Conservation (phyloP, 352 stramenopile species). For the Globisporangium alternatum region DNA sequence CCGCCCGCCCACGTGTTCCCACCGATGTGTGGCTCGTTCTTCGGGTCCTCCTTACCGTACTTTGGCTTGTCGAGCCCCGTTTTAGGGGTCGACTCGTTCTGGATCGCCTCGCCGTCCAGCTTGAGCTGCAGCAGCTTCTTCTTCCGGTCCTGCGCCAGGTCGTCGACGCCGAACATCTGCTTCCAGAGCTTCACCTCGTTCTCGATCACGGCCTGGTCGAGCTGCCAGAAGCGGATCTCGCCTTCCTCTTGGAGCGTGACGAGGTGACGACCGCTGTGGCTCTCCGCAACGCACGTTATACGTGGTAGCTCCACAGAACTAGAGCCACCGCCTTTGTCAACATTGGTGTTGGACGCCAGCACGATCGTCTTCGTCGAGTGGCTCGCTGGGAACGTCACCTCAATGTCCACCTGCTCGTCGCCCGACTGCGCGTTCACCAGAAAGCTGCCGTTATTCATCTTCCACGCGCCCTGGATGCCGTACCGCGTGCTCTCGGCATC, state of each 20-base stretch:
- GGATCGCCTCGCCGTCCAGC: conserved; percentile 35
- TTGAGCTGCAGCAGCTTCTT: conserved; percentile 38
- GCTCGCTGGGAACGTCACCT: conserved; percentile 29
- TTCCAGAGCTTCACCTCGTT: conserved; percentile 54
- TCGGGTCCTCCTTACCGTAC: conserved; percentile 92
- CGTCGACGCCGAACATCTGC: conserved; percentile 54
- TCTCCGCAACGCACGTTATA: conserved; percentile 34
- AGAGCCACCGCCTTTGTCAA: not conserved
- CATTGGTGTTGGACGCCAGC: conserved; percentile 14
- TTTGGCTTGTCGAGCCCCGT: conserved; percentile 85
- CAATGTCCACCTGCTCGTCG: conserved; percentile 34
- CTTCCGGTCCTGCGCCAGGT: conserved; percentile 4
- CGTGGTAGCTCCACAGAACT: conserved; percentile 19
- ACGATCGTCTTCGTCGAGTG: conserved; percentile 44
- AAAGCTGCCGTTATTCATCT: conserved; percentile 13
- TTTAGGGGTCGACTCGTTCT: conserved; percentile 49
- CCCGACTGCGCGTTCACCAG: conserved; percentile 27
- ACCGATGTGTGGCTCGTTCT: conserved; percentile 93
- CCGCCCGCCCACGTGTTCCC: conserved; percentile 94
- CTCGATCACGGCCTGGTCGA: conserved; percentile 45
- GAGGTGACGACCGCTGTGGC: conserved; percentile 37
- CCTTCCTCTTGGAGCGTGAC: conserved; percentile 59
- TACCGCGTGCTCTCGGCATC: conserved; percentile 10
- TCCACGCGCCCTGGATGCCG: conserved; percentile 31
- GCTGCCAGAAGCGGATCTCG: conserved; percentile 55